Evolutionary conservation across 2,329 filamentous ascomycete genomes (phyloP).

Genomic region (Paracamarosporium sp.): DNA sequence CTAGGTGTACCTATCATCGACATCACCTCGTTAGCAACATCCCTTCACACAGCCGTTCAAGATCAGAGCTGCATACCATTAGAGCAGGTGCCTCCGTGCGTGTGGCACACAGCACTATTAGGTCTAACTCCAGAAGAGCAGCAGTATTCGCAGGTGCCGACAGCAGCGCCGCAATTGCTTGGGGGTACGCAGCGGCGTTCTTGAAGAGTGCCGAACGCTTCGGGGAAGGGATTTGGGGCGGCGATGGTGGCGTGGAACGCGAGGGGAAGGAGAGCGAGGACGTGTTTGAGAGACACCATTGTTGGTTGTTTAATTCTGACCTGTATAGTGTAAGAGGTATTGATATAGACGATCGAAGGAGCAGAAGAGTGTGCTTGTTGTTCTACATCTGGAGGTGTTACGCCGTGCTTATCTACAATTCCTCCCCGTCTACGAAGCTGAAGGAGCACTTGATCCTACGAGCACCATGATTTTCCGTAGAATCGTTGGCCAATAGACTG

Average conservation of each 20-base stretch:
- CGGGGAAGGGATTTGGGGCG: not conserved
- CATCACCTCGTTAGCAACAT: no score
- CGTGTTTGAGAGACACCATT: not conserved
- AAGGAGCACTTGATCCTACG: no score
- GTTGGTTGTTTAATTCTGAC: not conserved
- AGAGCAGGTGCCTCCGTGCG: not conserved
- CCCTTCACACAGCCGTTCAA: not conserved
- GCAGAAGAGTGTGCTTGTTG: no score
- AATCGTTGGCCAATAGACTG: no score
- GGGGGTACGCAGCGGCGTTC: not conserved
- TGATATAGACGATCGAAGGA: no score
- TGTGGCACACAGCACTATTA: not conserved
- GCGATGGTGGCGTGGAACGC: not conserved
- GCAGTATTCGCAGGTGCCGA: not conserved
- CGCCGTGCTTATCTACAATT: not conserved
- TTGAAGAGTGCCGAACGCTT: not conserved
- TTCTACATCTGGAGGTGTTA: not conserved
- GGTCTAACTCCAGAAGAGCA: not conserved
- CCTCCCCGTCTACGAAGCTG: not conserved
- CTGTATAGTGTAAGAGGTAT: no score
- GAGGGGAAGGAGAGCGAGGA: not conserved
- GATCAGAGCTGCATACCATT: not conserved
- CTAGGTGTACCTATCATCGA: not conserved
- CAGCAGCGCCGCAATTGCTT: not conserved
- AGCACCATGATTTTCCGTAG: no score